These are phyloP conservation scores for Remersonia thermophila DNA, from an alignment of 2,329 filamentous ascomycete genomes.

Conservation along the genomic window DNA sequence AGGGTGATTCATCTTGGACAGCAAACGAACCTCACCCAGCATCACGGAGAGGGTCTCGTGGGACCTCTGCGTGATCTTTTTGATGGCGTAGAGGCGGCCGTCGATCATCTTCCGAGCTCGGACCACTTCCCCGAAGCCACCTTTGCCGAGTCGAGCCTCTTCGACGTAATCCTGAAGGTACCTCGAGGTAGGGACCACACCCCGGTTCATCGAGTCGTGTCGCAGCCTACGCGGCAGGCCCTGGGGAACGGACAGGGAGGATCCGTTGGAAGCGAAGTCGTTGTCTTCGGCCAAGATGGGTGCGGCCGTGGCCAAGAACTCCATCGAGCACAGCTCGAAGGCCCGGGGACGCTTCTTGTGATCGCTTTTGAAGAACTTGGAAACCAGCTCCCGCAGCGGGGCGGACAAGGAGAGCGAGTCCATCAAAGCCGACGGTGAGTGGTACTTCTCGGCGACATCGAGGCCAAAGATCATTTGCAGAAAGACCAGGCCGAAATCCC, in stretches of 20 bases:
- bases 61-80: slow-evolving; percentile 82
- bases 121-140: slow-evolving; percentile 91
- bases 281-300: slow-evolving; percentile 40
- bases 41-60: slow-evolving; percentile 70
- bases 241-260: slow-evolving; percentile 31
- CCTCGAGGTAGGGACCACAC: slow-evolving; percentile 46
- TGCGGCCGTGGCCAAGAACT: slow-evolving; percentile 54
- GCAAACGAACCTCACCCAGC: slow-evolving; percentile 70
- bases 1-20: slow-evolving; percentile 89
- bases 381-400: slow-evolving; percentile 65
- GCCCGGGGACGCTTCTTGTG: slow-evolving; percentile 74
- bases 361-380: slow-evolving; percentile 74
- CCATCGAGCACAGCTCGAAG: slow-evolving; percentile 56
- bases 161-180: slow-evolving; percentile 87
- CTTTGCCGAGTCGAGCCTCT: slow-evolving; percentile 77
- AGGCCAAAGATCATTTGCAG: slow-evolving; percentile 89
- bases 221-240: slow-evolving; percentile 38
- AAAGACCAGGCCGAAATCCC: slow-evolving; percentile 87
- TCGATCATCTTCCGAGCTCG: slow-evolving; percentile 92
- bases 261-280: slow-evolving; percentile 27
- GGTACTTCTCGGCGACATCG: slow-evolving; percentile 62
- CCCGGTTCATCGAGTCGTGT: slow-evolving; percentile 48
- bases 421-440: slow-evolving; percentile 64
- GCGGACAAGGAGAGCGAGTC: slow-evolving; percentile 60
- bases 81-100: slow-evolving; percentile 87